Evolutionary conservation across 169 alveolate species (phyloP).

Genomic region (Cryptosporidium andersoni): DNA sequence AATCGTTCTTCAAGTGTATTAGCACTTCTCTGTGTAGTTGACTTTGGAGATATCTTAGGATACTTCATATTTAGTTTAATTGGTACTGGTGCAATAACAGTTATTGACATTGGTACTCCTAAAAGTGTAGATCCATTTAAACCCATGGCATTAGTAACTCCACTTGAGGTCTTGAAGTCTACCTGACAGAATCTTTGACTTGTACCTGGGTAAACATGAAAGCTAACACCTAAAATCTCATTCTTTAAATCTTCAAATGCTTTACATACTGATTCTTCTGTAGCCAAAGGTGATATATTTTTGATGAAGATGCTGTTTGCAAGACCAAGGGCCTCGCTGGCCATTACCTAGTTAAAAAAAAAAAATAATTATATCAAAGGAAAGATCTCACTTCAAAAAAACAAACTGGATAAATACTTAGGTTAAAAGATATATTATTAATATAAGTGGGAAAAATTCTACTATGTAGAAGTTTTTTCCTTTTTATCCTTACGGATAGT

Average conservation of each 20-base stretch:
- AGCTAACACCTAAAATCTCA: conserved; percentile 15
- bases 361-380: neutral
- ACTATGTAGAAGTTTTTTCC: no score
- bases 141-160: conserved; percentile 36
- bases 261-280: conserved; percentile 35
- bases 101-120: conserved; percentile 68
- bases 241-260: conserved; percentile 26
- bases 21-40: no score
- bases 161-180: conserved; percentile 45
- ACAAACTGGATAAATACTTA: no score
- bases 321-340: neutral
- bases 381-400: no score
- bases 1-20: no score
- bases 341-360: neutral
- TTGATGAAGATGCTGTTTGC: conserved; percentile 55
- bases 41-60: no score
- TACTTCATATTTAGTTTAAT: neutral
- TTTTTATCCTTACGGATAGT: no score
- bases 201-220: conserved; percentile 41
- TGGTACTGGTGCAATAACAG: conserved; percentile 52
- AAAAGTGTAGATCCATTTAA: conserved; percentile 57
- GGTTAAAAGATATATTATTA: no score
- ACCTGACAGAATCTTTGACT: conserved; percentile 63
- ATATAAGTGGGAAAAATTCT: no score
- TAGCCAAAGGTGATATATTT: conserved; percentile 61